Evolutionary conservation across 495 filamentous ascomycete species (phyloP).

Genomic region (Xylaria nigripes): DNA sequence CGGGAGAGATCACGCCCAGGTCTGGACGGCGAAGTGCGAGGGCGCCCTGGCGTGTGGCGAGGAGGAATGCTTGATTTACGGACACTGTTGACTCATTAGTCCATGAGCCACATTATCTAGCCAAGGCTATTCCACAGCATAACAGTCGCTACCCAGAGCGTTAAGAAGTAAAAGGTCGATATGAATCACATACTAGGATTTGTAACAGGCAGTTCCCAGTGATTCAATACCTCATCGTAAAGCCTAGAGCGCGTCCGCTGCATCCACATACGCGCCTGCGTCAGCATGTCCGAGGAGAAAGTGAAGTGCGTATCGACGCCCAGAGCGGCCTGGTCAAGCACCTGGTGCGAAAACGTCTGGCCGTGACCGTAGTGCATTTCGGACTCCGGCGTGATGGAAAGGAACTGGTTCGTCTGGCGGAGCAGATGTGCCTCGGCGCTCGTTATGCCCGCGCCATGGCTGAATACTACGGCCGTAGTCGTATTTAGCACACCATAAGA

Average conservation of each 20-base stretch:
- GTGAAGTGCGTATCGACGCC: constrained; percentile 42
- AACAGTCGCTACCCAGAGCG: background rate
- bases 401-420: constrained; percentile 29
- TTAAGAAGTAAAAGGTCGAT: background rate
- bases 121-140: background rate
- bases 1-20: constrained; percentile 37
- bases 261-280: constrained; percentile 37
- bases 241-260: constrained; percentile 26
- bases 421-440: constrained; percentile 18
- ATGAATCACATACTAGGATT: constrained; percentile 21
- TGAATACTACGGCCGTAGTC: constrained; percentile 35
- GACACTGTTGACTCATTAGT: constrained; percentile 21
- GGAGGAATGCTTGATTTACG: constrained; percentile 42
- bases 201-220: constrained; percentile 30
- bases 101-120: background rate
- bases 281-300: constrained; percentile 35
- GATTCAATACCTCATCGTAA: constrained; percentile 27
- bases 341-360: constrained; percentile 27
- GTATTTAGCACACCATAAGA: constrained; percentile 25
- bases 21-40: constrained; percentile 38
- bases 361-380: constrained; percentile 40
- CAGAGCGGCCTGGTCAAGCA: constrained; percentile 35
- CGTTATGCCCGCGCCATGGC: constrained; percentile 30
- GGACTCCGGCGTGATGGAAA: constrained; percentile 40
- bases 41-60: constrained; percentile 41